Evolutionary conservation across 495 filamentous ascomycete species (phyloP).

Genomic region (Amphirosellinia nigrospora): DNA sequence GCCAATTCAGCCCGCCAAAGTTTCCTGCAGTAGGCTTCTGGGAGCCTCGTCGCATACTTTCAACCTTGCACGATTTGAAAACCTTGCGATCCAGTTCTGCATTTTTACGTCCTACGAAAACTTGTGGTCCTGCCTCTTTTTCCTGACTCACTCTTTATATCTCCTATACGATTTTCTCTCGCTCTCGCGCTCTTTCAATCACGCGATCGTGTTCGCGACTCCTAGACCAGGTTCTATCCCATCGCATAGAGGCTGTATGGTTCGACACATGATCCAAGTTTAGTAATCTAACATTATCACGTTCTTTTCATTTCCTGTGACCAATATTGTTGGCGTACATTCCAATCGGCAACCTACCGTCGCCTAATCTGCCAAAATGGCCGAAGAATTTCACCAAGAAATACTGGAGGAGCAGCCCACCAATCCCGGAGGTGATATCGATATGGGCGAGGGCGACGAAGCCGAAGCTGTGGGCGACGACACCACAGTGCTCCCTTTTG

Average conservation of each 20-base stretch:
- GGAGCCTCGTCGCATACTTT: conserved; percentile 12
- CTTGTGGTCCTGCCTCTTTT: neutral
- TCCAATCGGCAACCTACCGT: neutral
- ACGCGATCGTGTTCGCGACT: conserved; percentile 1
- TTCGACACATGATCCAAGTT: neutral
- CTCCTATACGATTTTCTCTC: neutral
- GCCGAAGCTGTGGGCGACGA: conserved; percentile 31
- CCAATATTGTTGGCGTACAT: neutral
- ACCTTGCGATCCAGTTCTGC: neutral
- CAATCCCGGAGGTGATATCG: conserved; percentile 51
- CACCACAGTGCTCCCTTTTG: conserved; percentile 46
- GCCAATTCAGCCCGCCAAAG: conserved; percentile 18
- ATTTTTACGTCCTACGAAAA: neutral
- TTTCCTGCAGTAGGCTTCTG: neutral
- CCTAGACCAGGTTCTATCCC: neutral
- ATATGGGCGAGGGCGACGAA: conserved; percentile 53
- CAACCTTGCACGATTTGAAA: neutral
- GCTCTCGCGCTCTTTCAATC: neutral
- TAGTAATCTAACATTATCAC: neutral
- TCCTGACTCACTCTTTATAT: neutral
- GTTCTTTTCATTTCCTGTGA: neutral
- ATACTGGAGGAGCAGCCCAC: conserved; percentile 44
- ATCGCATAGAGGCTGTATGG: neutral
- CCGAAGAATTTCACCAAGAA: conserved; percentile 49
- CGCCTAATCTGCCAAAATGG: conserved; percentile 33